Percentiles rank a stretch among this genome's conserved stretches.
These are phyloP conservation scores for Planoprotostelium fungivorum DNA, from an alignment of 78 protist genomes.

Conservation along the genomic window DNA sequence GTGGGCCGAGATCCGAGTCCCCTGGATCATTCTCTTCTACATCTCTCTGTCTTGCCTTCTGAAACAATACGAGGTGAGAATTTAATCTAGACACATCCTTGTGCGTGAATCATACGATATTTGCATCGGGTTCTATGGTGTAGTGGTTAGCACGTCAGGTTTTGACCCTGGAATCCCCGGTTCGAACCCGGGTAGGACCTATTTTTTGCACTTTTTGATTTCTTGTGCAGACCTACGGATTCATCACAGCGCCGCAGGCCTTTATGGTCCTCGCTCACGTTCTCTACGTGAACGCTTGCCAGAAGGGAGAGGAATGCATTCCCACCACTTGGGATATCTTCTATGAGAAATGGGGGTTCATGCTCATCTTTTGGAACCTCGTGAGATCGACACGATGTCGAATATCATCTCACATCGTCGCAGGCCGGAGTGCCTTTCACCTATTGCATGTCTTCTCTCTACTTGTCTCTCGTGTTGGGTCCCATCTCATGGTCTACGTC, in stretches of 20 bases:
- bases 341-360: conserved; percentile 70
- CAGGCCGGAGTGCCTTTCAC: conserved; percentile 73
- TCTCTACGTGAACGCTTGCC: conserved; percentile 56
- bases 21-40: conserved; percentile 59
- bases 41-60: conserved; percentile 33
- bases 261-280: conserved; percentile 62
- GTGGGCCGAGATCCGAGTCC: conserved; percentile 54
- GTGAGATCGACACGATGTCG: neutral
- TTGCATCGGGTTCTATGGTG: neutral
- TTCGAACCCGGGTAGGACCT: conserved; percentile 2
- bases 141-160: neutral
- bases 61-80: conserved; percentile 10
- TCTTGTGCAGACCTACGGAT: neutral
- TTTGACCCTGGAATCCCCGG: neutral
- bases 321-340: conserved; percentile 73
- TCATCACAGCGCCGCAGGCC: conserved; percentile 11
- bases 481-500: neutral
- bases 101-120: no score
- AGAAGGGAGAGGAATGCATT: conserved; percentile 62
- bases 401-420: no score
- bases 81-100: no score
- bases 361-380: conserved; percentile 72
- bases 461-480: neutral
- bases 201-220: neutral
- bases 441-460: conserved; percentile 48